A percentile compares a stretch with the other conserved stretches of the same genome.
phyloP scores from a whole-genome alignment of 2,329 filamentous ascomycete species.

The Xylaria sp. region DNA sequence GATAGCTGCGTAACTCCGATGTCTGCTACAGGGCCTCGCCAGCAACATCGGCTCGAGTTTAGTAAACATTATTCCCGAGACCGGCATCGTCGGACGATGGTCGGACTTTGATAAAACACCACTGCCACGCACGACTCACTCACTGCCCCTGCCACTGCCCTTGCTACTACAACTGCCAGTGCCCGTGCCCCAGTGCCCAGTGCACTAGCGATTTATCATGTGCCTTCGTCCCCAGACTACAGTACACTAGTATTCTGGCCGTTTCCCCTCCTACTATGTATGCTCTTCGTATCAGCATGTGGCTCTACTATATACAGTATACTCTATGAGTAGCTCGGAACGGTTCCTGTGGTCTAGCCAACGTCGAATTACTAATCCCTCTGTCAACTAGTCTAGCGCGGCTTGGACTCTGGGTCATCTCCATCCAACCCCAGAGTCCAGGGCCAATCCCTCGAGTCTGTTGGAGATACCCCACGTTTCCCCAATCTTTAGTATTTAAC shows the following conservation, averaged over 20 bases:
- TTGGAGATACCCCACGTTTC: constrained; percentile 29
- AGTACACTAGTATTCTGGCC: too few relatives aligned
- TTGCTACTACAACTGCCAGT: too few relatives aligned
- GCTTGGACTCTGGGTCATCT: not conserved
- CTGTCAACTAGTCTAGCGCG: not conserved
- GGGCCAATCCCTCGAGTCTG: not conserved
- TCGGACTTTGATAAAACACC: too few relatives aligned
- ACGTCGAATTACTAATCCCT: not conserved
- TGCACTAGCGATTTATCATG: not conserved
- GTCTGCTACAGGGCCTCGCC: too few relatives aligned
- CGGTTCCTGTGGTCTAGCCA: not conserved
- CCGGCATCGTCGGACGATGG: not conserved
- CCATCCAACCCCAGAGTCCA: constrained; percentile 17
- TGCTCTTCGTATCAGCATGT: not conserved
- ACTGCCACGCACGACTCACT: too few relatives aligned
- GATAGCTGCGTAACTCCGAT: not conserved
- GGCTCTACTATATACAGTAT: not conserved
- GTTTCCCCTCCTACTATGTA: too few relatives aligned
- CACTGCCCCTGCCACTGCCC: too few relatives aligned
- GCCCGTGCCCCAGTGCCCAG: not conserved
- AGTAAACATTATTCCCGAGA: not conserved
- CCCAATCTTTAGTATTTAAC: constrained; percentile 18
- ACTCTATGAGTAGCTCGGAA: not conserved
- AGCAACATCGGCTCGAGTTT: too few relatives aligned
- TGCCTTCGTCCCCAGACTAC: too few relatives aligned